Base-by-base conservation (phyloP, 805 yeast species). In the Starmerella gropengiesseri region DNA sequence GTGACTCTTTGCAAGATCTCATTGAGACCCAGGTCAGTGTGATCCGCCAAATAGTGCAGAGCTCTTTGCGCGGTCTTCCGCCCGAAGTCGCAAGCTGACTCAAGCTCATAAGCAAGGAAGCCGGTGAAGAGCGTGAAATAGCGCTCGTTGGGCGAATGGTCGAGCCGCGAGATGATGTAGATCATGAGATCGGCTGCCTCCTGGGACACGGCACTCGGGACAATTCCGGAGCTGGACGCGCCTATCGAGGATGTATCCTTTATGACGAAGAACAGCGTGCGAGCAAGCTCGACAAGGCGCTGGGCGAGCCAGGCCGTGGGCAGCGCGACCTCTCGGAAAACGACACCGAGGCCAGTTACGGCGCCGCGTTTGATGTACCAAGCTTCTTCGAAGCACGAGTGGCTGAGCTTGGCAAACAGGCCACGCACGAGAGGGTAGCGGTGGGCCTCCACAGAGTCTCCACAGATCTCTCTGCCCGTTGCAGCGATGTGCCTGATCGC, bases 311-410 rank as follows among this genome's bases (percentile, higher is more conserved):
- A 86, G 2, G 68, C 63, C 3, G 75, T 64, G 0, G 95, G 83
- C 35, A 84, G 73, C 1, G 64, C 70, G 26, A 81, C 62, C 34
- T 80, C 91, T 33, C 73, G 71, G 29, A 85, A 69, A 66, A 89
- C 68, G 2, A 85, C 74, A 50, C 75, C 70, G 37, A 91, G 66
- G 18, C 98, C 97, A 21, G 82, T 56, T 29, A 89, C 78, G 30
- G 97, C 96, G 7, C 96, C 96, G 7, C 83, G 68, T 53, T 91
- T 91, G 26, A 78, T 71, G 58, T 81, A 83, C 62, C 82, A 89
- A 27, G 77, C 79, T 60, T 84, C 95, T 48, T 83, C 93, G 58
- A 82, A 91, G 62, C 97, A 87, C 34, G 84, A 74, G 56, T 93
- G 99, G 33, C 91, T 77, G 55, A 93, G 81, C 41, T 78, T 79